Evolutionary conservation across 768 basidiomycete species (phyloP), one percentile per base, ranked within the genome.

Genomic region (Amanita jacksonii): DNA sequence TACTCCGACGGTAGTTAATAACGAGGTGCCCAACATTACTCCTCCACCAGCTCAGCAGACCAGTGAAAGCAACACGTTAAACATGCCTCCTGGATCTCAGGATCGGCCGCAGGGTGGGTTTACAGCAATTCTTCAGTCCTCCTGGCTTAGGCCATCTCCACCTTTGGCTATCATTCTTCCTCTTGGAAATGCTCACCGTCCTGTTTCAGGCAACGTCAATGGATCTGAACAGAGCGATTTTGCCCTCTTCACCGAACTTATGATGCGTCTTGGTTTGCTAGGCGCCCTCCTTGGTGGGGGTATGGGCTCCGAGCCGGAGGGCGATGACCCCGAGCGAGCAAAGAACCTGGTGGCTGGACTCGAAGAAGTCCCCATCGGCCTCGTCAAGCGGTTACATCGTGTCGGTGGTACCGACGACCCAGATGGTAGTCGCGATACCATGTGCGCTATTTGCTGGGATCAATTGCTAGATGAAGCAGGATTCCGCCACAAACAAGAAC

Each of bases 381-480:
- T 88, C 5, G 73, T 86, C 10, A 67, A 74, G 53, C 65, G 85
- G 30, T 60, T 87, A 45, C 77, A 83, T 53, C 68, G 75, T 41
- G 68, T 73, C 2, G 63, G 63, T 7, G 65, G 60, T 1, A 61
- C 63, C 7, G 56, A 61, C 12, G 61, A 60, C 2, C 54, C 54
- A 3, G 56, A 45, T 7, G 53, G 53, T 5, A 63, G 54, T 16
- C 59, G 66, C 0, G 72, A 70, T 48, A 59, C 62, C 8, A 69
- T 74, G 10, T 87, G 85, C 54, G 82, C 85, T 1, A 75, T 87
- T 35, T 88, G 85, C 56, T 86, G 81, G 82, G 85, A 87, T 52
- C 65, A 64, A 24, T 53, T 86, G 15, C 58, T 87, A 42, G 68
- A 73, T 53, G 66, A 73, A 46, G 57, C 74, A 51, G 54, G 53